phyloP scores from a whole-genome alignment of 2,329 filamentous ascomycete genomes.

The Pyricularia sp. region DNA sequence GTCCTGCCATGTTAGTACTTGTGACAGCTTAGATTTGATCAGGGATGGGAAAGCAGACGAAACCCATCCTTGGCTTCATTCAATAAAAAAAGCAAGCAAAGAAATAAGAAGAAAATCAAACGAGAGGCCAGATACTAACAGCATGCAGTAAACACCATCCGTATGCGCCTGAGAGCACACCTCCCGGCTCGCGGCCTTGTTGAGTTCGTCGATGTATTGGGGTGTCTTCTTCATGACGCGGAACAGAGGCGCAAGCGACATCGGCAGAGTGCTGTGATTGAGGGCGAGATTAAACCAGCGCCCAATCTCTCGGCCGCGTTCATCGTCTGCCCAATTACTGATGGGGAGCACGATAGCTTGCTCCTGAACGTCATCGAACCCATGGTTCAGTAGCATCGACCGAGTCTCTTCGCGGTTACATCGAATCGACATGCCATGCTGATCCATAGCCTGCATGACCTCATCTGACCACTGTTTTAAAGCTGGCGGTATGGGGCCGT shows the following conservation, averaged over 20 bases:
- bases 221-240: conserved; percentile 51
- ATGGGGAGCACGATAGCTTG: conserved; percentile 60
- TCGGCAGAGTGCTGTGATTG: conserved; percentile 60
- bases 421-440: conserved; percentile 56
- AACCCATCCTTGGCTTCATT: background rate
- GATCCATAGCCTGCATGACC: conserved; percentile 58
- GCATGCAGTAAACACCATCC: conserved; percentile 54
- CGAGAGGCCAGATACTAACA: conserved; percentile 47
- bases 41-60: background rate
- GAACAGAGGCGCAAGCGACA: conserved; percentile 66
- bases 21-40: background rate
- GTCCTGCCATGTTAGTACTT: background rate
- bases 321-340: conserved; percentile 62
- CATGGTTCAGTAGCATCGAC: conserved; percentile 54
- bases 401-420: conserved; percentile 42
- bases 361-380: conserved; percentile 74
- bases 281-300: conserved; percentile 79
- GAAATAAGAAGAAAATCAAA: background rate
- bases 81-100: background rate
- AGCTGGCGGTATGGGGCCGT: conserved; percentile 46
- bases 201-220: conserved; percentile 54
- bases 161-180: conserved; percentile 51
- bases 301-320: conserved; percentile 57
- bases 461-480: conserved; percentile 61
- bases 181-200: conserved; percentile 55